These are phyloP conservation scores for Solanum gandarillasii DNA, from an alignment of 257 asterid species.

Conservation along the genomic window DNA sequence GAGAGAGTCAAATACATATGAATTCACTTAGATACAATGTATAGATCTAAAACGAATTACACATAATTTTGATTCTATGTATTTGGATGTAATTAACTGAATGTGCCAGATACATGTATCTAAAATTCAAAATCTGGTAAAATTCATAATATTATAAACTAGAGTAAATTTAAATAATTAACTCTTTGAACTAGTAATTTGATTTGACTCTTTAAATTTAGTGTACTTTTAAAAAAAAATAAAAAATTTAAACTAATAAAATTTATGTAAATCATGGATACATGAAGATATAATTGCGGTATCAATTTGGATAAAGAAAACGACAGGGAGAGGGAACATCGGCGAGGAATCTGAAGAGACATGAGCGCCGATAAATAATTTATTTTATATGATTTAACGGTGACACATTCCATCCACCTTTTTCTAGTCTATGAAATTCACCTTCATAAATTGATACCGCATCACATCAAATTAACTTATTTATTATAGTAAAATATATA, in stretches of 20 bases:
- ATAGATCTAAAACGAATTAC: not conserved
- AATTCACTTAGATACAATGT: not conserved
- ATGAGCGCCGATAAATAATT: constrained; percentile 5
- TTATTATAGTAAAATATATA: not conserved
- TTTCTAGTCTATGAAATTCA: not conserved
- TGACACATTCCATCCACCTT: not conserved
- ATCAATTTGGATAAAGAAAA: not conserved
- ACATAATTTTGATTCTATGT: too few relatives aligned
- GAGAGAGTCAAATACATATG: not conserved
- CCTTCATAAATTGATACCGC: not conserved
- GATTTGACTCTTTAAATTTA: too few relatives aligned
- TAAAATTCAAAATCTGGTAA: too few relatives aligned
- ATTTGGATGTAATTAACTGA: too few relatives aligned
- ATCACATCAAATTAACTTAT: not conserved
- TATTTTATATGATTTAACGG: not conserved
- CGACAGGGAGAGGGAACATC: constrained; percentile 15
- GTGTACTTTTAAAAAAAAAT: too few relatives aligned
- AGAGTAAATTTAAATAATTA: too few relatives aligned
- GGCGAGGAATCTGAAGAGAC: constrained; percentile 31
- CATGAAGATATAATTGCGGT: not conserved
- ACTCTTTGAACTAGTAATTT: too few relatives aligned
- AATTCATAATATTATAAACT: too few relatives aligned
- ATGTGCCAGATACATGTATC: too few relatives aligned
- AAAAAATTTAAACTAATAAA: too few relatives aligned
- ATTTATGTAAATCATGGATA: too few relatives aligned